Percentiles rank a stretch among this genome's conserved stretches.
phyloP scores from a whole-genome alignment of 2,329 filamentous ascomycete species.

The Fusarium pseudoanthophilum region DNA sequence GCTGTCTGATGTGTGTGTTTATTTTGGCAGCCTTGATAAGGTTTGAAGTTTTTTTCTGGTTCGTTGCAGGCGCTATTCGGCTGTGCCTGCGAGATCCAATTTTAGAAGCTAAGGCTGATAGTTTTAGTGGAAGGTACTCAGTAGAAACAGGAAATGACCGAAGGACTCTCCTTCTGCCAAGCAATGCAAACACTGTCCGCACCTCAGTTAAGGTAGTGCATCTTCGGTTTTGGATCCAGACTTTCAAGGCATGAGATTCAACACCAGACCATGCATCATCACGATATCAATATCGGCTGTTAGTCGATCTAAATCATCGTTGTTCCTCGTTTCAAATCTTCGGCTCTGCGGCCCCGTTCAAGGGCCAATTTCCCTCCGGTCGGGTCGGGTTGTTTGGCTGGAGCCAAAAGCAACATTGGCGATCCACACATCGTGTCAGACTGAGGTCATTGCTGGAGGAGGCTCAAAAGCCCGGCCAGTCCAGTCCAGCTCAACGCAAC shows the following conservation, averaged over 20 bases:
- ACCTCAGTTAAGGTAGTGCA: neutral
- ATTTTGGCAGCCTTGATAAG: neutral
- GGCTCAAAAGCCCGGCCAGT: conserved; percentile 35
- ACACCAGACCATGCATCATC: neutral
- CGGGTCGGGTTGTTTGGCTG: conserved; percentile 25
- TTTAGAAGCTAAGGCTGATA: conserved; percentile 9
- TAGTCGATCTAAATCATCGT: conserved; percentile 37
- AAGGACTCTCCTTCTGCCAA: conserved; percentile 10
- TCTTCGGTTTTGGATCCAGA: neutral
- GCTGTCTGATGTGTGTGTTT: neutral
- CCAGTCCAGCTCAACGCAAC: neutral
- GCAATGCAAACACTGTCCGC: neutral
- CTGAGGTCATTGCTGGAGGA: conserved; percentile 41
- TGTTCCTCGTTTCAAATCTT: conserved; percentile 29
- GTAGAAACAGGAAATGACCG: conserved; percentile 8
- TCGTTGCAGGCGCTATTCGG: neutral
- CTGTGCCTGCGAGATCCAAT: conserved; percentile 3
- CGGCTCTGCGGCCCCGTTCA: conserved; percentile 22
- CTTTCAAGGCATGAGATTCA: neutral
- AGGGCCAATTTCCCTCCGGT: conserved; percentile 33
- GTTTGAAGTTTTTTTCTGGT: neutral
- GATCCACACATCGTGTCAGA: conserved; percentile 42
- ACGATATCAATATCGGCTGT: conserved; percentile 23
- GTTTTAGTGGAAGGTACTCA: conserved; percentile 6
- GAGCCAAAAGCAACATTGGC: conserved; percentile 27